These are phyloP conservation scores for Amanita thiersii DNA, from an alignment of 768 basidiomycete species.

Conservation along the genomic window DNA sequence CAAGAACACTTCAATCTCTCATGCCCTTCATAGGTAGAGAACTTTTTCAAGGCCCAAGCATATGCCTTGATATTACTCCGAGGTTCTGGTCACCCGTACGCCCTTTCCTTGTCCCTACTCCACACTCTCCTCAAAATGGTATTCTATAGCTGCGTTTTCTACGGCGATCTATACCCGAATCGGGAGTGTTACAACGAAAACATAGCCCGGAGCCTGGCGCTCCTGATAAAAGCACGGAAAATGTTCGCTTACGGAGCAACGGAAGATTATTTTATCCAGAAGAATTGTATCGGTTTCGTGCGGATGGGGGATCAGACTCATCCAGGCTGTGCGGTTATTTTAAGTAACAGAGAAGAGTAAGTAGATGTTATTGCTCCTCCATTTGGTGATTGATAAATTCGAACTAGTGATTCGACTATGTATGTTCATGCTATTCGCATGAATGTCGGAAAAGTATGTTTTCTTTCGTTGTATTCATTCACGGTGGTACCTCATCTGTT, in stretches of 20 bases:
- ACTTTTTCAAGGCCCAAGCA: slow-evolving; percentile 71
- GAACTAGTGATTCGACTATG: slow-evolving; percentile 15
- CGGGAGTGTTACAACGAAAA: slow-evolving; percentile 52
- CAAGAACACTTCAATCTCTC: background rate
- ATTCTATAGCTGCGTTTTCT: slow-evolving; percentile 80
- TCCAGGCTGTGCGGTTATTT: slow-evolving; percentile 60
- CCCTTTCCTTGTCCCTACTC: background rate
- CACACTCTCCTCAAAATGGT: background rate
- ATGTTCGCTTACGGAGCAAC: slow-evolving; percentile 58
- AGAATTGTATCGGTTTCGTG: slow-evolving; percentile 71
- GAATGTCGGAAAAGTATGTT: slow-evolving; percentile 56
- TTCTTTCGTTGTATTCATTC: slow-evolving; percentile 3
- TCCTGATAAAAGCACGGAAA: slow-evolving; percentile 56
- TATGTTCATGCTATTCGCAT: slow-evolving; percentile 46
- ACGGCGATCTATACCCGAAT: slow-evolving; percentile 76
- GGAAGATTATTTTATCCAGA: slow-evolving; percentile 49
- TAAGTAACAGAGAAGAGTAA: slow-evolving; percentile 52
- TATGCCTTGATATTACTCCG: slow-evolving; percentile 76
- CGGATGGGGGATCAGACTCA: slow-evolving; percentile 49
- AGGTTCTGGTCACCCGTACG: slow-evolving; percentile 61
- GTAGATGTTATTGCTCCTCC: slow-evolving; percentile 9
- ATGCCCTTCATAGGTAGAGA: slow-evolving; percentile 41
- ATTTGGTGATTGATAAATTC: background rate
- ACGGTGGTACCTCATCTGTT: background rate
- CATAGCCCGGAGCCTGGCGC: slow-evolving; percentile 40